Evolutionary conservation across 805 yeast genomes (phyloP), one percentile per base, ranked within the genome.

Genomic region (Helenozyma baotianmanensis): DNA sequence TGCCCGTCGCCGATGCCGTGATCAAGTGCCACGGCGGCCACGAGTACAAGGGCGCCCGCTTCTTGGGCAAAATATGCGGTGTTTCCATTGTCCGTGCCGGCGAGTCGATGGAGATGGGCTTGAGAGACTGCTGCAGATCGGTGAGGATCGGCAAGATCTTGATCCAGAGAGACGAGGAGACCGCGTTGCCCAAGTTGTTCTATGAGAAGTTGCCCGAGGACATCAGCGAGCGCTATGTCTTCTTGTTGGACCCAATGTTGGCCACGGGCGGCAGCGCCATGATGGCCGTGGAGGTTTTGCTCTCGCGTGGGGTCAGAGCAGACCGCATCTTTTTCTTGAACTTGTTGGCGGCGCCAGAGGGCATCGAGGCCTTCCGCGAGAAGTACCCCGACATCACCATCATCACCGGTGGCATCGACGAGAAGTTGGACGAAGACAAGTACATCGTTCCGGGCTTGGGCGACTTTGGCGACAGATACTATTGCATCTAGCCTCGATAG

Each of bases 261-360:
- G 99, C 99, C 21, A 92, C 99, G 13, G 98, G 98, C 47, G 98
- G 98, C 31, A 84, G 96, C 40, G 98, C 97, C 13, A 77, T 87
- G 60, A 84, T 89, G 92, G 99, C 97, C 11, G 86, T 89, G 12
- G 95, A 92, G 40, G 97, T 92, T 12, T 68, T 92, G 51, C 69
- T 84, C 38, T 70, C 78, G 35, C 76, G 92, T 53, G 97, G 98
- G 32, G 97, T 90, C 29, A 78, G 78, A 36, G 81, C 80, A 47
- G 89, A 88, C 42, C 77, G 94, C 54, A 92, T 92, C 47, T 72
- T 87, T 57, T 92, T 92, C 56, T 70, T 92, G 60, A 92, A 92
- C 62, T 74, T 92, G 53, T 77, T 92, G 54, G 90, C 97, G 24
- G 81, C 95, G 25, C 96, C 97, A 39, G 97, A 90, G 56, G 99